Evolutionary conservation across 2,329 filamentous ascomycete genomes (phyloP), one percentile per base, ranked within the genome.

Genomic region (Microascus cirrosus): DNA sequence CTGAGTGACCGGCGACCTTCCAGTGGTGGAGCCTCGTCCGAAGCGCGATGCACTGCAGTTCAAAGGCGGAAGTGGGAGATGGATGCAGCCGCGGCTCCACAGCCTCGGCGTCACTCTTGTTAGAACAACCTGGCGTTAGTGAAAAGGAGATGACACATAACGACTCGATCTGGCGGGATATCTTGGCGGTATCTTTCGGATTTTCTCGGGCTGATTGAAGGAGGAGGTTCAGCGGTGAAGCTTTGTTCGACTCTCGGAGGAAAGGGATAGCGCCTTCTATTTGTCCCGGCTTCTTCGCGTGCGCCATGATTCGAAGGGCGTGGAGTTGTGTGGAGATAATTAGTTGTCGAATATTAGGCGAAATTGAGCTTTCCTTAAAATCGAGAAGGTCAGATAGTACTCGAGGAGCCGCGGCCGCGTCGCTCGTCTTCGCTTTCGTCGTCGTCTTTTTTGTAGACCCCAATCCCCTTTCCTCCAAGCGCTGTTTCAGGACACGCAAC

Each of bases 281-380:
- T 34, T 80, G 73, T 1, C 77, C 69, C 0, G 85, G 77, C 63
- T 84, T 86, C 62, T 81, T 84, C 8, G 79, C 73, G 35, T 78
- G 76, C 0, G 81, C 76, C 51, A 91, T 74, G 42, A 90, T 73
- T 54, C 84, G 81, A 42, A 92, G 72, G 0, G 82, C 76, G 59
- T 87, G 83, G 20, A 83, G 73, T 64, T 92, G 88, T 25, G 83
- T 80, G 5, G 77, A 78, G 42, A 85, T 78, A n/a, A 86, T 70
- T 4, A 89, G 73, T 12, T 71, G 64, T 8, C 86, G 73, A 6
- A 79, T 74, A 1, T 70, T 63, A 0, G 73, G 72, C 0, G 74
- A 66, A 2, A 75, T 66, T 8, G 71, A 70, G 5, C 74, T 64
- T 1, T 70, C 68, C n/a, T 76, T 73, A 62, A 87, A 88, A 58